Base-by-base conservation (phyloP, 1,284 basidiomycete genomes). In the Anthracocystis panici-leucophaei region DNA sequence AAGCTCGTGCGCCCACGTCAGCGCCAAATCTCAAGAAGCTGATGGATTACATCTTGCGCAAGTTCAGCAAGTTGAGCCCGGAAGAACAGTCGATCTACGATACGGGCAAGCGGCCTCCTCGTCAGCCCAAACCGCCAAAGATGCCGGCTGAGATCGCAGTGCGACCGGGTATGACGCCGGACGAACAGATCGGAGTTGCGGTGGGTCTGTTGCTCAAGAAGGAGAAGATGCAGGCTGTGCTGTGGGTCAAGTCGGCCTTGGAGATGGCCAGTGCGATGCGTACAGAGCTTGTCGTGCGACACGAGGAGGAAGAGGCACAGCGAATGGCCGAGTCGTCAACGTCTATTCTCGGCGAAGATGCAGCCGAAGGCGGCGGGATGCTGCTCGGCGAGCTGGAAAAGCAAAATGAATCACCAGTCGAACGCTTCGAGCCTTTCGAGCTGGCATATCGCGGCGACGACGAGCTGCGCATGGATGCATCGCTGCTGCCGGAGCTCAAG, bases 171-270 rank as follows among this genome's bases (percentile, higher is more conserved):
- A 57, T 74, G 41, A 48, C 62, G 31, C 57, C 60, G 25, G 65
- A 72, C 6, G 78, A 83, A 41, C 64, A 84, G 55, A 74, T 85
- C 23, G 81, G 82, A 27, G 77, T 85, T 10, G 83, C 82, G 2
- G 75, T 85, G 9, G 81, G 79, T 1, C 68, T 84, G 21, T 54
- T 85, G 42, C 59, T 80, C 35, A 69, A 80, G 54, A 78, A 78
- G 68, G 79, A 82, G 50, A 79, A 80, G 75, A 79, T 83, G 65
- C 60, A 62, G 38, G 58, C 57, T n/a, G 78, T 85, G 25, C 61
- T 74, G 21, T 85, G 83, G 83, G 57, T 85, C 62, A 82, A 82
- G 59, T 74, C 70, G n/a, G 79, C 71, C 0, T 52, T 85, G 42
- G 83, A 84, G 52, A 59, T 77, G 69, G 82, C 82, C 18, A 77